Percentiles rank a stretch among this genome's conserved stretches.
phyloP scores from a whole-genome alignment of 2,329 filamentous ascomycete genomes.

The Botryotinia narcissicola region DNA sequence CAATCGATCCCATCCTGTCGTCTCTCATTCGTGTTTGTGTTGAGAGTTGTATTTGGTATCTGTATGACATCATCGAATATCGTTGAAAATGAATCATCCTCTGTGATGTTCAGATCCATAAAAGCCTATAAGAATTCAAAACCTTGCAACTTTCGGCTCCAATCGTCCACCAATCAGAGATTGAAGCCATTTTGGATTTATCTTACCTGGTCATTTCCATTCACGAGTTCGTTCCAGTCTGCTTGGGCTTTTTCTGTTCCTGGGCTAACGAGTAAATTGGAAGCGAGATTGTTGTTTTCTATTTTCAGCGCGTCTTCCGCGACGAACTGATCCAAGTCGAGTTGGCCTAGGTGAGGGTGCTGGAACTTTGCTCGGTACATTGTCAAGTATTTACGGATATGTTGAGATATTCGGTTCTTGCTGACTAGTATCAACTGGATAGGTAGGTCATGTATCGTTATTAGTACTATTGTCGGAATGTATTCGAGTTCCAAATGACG shows the following conservation, averaged over 20 bases:
- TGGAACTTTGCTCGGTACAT: not conserved
- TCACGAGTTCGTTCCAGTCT: not conserved
- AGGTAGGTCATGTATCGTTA: not conserved
- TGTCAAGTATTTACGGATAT: not conserved
- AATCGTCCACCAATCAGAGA: not conserved
- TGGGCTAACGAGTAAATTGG: not conserved
- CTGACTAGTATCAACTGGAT: not conserved
- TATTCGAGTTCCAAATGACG: not conserved
- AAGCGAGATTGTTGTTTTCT: not conserved
- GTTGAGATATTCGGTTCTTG: not conserved
- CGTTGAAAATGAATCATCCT: not conserved
- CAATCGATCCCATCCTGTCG: not conserved
- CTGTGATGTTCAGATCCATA: not conserved
- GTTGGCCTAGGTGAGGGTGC: not conserved
- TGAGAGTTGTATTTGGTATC: not conserved
- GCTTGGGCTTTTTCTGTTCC: not conserved
- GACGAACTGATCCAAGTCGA: not conserved
- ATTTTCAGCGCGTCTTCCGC: not conserved
- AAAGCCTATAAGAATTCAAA: conserved; percentile 4
- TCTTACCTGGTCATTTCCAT: conserved; percentile 1
- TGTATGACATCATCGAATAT: conserved; percentile 7
- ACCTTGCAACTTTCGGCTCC: not conserved
- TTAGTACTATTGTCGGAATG: not conserved
- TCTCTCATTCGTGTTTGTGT: not conserved
- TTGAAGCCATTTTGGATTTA: not conserved